phyloP scores from a whole-genome alignment of 306 rosid genomes.

The Pterocarpus macrocarpus region DNA sequence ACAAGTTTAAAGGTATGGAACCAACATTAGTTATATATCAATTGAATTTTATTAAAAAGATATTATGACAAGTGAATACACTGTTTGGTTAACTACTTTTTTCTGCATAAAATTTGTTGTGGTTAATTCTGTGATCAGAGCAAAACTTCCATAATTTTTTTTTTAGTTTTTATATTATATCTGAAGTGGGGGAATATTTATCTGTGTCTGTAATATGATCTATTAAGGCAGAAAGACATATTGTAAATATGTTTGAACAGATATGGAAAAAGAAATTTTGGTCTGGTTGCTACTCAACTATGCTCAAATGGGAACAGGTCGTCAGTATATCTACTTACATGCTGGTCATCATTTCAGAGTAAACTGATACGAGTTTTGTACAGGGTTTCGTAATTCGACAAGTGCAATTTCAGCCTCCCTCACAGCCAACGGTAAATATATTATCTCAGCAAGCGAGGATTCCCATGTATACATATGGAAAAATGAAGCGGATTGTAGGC shows the following conservation, averaged over 20 bases:
- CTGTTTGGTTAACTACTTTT: slow-evolving; percentile 39
- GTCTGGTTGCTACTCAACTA: slow-evolving; percentile 23
- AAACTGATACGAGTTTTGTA: slow-evolving; percentile 48
- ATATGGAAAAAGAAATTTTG: not conserved
- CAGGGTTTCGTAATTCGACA: slow-evolving; percentile 90
- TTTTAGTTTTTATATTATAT: not conserved
- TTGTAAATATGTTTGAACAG: slow-evolving; percentile 4
- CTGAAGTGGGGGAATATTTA: slow-evolving; percentile 5
- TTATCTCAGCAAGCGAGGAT: slow-evolving; percentile 96
- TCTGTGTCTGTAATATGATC: not conserved
- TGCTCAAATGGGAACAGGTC: slow-evolving; percentile 27
- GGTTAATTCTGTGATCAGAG: slow-evolving; percentile 19
- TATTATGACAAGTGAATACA: slow-evolving; percentile 21
- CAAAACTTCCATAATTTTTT: not conserved
- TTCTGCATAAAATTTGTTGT: slow-evolving; percentile 31
- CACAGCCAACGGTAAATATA: slow-evolving; percentile 79
- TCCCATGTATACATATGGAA: slow-evolving; percentile 95
- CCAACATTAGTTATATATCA: slow-evolving; percentile 7
- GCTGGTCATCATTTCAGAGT: slow-evolving; percentile 27
- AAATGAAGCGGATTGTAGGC: slow-evolving; percentile 92
- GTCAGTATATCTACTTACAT: slow-evolving; percentile 40
- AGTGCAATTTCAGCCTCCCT: slow-evolving; percentile 91
- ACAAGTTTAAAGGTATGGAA: slow-evolving; percentile 88
- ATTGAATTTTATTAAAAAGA: slow-evolving; percentile 7
- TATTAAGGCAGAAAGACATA: not conserved